Evolutionary conservation across 1,284 basidiomycete species (phyloP).

Genomic region (Cryptococcus amylolentus): DNA sequence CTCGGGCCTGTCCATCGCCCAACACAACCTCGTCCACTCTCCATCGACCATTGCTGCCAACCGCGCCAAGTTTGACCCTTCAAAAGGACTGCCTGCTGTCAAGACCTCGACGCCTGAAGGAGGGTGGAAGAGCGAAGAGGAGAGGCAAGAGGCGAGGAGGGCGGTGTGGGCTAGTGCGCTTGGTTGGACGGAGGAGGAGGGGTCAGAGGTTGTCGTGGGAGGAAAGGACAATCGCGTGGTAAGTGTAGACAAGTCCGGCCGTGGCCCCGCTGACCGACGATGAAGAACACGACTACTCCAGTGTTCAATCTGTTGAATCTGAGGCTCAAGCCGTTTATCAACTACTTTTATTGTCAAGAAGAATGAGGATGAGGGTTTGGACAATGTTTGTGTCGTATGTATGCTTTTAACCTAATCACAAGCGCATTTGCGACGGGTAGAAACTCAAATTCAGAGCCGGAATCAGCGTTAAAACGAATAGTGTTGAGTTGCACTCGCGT

Average conservation of each 20-base stretch:
- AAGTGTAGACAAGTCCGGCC: slow-evolving; percentile 40
- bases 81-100: slow-evolving; percentile 34
- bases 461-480: too few relatives aligned
- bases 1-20: slow-evolving; percentile 79
- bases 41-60: slow-evolving; percentile 49
- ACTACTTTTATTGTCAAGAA: slow-evolving; percentile 71
- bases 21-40: slow-evolving; percentile 66
- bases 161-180: slow-evolving; percentile 60
- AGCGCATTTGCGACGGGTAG: too few relatives aligned
- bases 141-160: slow-evolving; percentile 53
- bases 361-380: background rate
- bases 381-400: background rate
- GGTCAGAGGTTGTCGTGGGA: slow-evolving; percentile 60
- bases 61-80: slow-evolving; percentile 40
- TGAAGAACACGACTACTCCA: slow-evolving; percentile 80
- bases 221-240: slow-evolving; percentile 67
- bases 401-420: too few relatives aligned
- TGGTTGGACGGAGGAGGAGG: slow-evolving; percentile 72
- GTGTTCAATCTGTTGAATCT: slow-evolving; percentile 78
- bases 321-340: slow-evolving; percentile 67
- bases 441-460: too few relatives aligned
- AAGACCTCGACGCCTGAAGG: slow-evolving; percentile 20
- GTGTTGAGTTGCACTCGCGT: too few relatives aligned
- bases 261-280: background rate
- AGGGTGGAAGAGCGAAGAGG: slow-evolving; percentile 33